These are phyloP conservation scores for Marasmius sp. DNA, from an alignment of 1,284 basidiomycete genomes.

Conservation along the genomic window DNA sequence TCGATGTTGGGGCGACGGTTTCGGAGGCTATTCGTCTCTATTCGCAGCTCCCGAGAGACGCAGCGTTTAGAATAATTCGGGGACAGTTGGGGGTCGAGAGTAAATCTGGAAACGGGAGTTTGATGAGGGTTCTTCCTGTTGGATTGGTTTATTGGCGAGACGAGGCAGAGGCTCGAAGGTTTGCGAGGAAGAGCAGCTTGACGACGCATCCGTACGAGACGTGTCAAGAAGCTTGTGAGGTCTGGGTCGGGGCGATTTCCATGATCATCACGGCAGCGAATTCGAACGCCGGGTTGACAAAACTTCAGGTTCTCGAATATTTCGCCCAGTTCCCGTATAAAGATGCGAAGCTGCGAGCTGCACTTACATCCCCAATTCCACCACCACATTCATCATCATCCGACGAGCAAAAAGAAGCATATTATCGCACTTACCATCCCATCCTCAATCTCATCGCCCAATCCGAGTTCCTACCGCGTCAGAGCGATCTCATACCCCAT, in stretches of 20 bases:
- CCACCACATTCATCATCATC: too few species aligned
- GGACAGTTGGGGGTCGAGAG: constrained; percentile 21
- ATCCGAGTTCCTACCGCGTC: too few species aligned
- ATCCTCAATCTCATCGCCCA: too few species aligned
- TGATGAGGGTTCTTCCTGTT: constrained; percentile 42
- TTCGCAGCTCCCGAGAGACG: constrained; percentile 7
- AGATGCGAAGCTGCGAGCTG: too few species aligned
- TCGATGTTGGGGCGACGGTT: constrained; percentile 39
- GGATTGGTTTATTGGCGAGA: constrained; percentile 40
- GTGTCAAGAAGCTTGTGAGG: constrained; percentile 39
- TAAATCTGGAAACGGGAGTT: constrained; percentile 38
- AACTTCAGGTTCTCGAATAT: too few species aligned
- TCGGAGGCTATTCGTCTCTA: constrained; percentile 31
- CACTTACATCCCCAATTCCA: too few species aligned
- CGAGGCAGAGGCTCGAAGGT: constrained; percentile 24
- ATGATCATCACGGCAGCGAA: constrained; percentile 28
- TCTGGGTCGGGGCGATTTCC: constrained; percentile 36
- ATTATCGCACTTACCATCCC: too few species aligned
- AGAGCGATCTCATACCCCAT: too few species aligned
- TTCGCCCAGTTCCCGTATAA: too few species aligned
- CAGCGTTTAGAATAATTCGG: constrained; percentile 27
- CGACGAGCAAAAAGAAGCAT: too few species aligned
- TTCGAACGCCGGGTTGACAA: background rate
- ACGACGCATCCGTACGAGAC: constrained; percentile 40
- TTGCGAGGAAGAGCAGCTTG: constrained; percentile 35